phyloP scores from a whole-genome alignment of 2,329 filamentous ascomycete species.

The Penicillium freii region DNA sequence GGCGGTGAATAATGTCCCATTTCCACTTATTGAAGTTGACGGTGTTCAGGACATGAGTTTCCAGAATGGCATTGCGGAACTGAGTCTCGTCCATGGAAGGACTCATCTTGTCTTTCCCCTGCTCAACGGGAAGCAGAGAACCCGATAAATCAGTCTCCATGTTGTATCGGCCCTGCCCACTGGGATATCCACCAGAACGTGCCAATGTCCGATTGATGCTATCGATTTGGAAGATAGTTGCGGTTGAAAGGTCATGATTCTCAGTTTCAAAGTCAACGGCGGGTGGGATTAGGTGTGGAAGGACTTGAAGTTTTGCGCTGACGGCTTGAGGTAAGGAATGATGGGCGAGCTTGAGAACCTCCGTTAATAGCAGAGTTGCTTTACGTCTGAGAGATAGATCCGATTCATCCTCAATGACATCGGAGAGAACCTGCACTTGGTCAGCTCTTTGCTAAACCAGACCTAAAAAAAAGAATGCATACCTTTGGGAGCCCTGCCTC shows the following conservation, averaged over 20 bases:
- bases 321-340: constrained; percentile 77
- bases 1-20: constrained; percentile 86
- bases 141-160: constrained; percentile 48
- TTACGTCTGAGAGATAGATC: constrained; percentile 70
- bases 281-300: constrained; percentile 79
- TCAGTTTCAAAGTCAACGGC: constrained; percentile 71
- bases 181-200: constrained; percentile 60
- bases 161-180: constrained; percentile 41
- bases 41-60: constrained; percentile 82
- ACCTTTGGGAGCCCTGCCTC: constrained; percentile 69
- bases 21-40: constrained; percentile 96
- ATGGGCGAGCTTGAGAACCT: constrained; percentile 85
- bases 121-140: constrained; percentile 40
- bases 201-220: constrained; percentile 93
- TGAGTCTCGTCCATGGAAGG: constrained; percentile 63
- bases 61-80: constrained; percentile 60
- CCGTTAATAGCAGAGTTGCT: constrained; percentile 83
- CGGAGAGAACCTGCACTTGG: constrained; percentile 43
- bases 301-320: constrained; percentile 80
- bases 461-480: constrained; percentile 4
- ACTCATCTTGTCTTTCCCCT: constrained; percentile 55
- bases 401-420: constrained; percentile 50
- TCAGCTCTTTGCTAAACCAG: constrained; percentile 17
- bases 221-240: constrained; percentile 96
- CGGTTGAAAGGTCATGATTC: constrained; percentile 74